Evolutionary conservation across 1,139 yeast species (phyloP).

Genomic region (Entelexis paramagnoliae): DNA sequence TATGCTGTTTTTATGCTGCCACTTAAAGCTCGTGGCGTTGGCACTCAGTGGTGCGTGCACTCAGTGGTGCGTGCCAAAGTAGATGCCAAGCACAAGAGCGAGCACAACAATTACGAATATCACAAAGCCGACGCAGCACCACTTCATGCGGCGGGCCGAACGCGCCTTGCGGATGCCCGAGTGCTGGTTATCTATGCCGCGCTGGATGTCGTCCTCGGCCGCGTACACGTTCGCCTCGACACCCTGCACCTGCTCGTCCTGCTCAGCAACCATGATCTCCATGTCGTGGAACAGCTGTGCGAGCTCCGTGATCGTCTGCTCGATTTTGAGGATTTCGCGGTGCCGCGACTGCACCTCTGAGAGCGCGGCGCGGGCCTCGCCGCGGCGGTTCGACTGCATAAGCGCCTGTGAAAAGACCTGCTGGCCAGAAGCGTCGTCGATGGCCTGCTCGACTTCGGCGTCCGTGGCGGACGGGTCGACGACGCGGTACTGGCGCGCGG

Average conservation of each 20-base stretch:
- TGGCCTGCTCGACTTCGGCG: constrained; percentile 70
- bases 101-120: constrained; percentile 58
- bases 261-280: constrained; percentile 95
- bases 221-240: constrained; percentile 69
- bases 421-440: constrained; percentile 73
- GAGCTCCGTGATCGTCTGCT: constrained; percentile 89
- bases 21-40: no score
- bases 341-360: constrained; percentile 96
- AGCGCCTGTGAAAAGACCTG: constrained; percentile 93
- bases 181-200: constrained; percentile 88
- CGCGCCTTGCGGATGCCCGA: constrained; percentile 82
- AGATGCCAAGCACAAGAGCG: constrained; percentile 44
- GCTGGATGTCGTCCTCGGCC: constrained; percentile 86
- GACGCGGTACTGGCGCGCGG: constrained; percentile 84
- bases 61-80: constrained; percentile 18
- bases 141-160: constrained; percentile 82
- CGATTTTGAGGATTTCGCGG: constrained; percentile 87
- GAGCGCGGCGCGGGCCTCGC: constrained; percentile 91
- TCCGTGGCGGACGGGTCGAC: constrained; percentile 89
- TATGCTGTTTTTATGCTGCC: no score
- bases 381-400: constrained; percentile 83
- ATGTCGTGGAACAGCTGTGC: constrained; percentile 90
- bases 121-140: constrained; percentile 69
- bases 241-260: constrained; percentile 76
- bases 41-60: no score